These are phyloP conservation scores for Carpinus fangiana DNA, from an alignment of 306 rosid species.

Conservation along the genomic window DNA sequence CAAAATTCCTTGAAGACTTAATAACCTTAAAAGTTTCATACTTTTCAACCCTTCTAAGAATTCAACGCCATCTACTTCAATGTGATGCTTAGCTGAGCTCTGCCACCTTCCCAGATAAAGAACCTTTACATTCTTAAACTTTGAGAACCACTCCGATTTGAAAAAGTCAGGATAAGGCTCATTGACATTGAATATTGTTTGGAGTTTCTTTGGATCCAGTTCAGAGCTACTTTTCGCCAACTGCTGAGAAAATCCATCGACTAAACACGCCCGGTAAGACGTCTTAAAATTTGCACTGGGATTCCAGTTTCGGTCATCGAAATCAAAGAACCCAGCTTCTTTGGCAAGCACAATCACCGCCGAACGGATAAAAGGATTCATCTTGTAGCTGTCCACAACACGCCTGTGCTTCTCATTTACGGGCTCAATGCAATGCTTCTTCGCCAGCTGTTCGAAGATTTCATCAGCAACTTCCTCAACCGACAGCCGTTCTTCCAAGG, in stretches of 20 bases:
- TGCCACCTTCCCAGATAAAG: constrained; percentile 35
- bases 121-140: constrained; percentile 6
- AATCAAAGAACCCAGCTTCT: neutral
- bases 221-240: too few relatives aligned
- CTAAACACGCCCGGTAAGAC: constrained; percentile 10
- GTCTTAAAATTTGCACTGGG: neutral
- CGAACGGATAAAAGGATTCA: constrained; percentile 33
- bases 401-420: neutral
- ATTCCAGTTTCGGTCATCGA: constrained; percentile 7
- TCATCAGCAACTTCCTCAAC: neutral
- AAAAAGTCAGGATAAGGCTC: constrained; percentile 33
- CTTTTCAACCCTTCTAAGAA: constrained; percentile 17
- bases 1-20: constrained; percentile 37
- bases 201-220: neutral
- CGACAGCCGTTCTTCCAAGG: neutral
- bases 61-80: neutral
- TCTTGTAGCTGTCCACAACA: constrained; percentile 5
- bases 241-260: neutral
- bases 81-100: constrained; percentile 16
- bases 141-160: constrained; percentile 28
- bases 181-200: constrained; percentile 30
- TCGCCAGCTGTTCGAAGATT: constrained; percentile 4
- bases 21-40: constrained; percentile 21
- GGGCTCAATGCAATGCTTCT: constrained; percentile 29
- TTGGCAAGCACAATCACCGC: constrained; percentile 12